A percentile compares a stretch with the other conserved stretches of the same genome.
phyloP scores from a whole-genome alignment of 495 filamentous ascomycete species.

The Halenospora varia region DNA sequence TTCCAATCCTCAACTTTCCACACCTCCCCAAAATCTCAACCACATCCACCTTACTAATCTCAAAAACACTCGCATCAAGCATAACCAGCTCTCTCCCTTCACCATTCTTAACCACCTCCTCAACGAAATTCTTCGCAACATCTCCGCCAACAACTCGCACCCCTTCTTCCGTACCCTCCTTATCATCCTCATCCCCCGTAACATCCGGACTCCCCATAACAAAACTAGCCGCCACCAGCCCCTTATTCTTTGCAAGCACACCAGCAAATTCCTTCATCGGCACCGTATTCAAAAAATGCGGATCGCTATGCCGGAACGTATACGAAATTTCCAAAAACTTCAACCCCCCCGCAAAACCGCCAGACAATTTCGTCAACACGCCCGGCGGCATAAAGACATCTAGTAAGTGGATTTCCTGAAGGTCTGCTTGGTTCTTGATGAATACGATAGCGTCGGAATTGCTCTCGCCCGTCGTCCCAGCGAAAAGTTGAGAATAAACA shows the following conservation, averaged over 20 bases:
- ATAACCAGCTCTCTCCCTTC: constrained; percentile 10
- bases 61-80: constrained; percentile 20
- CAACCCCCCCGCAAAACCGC: constrained; percentile 10
- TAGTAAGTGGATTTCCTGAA: constrained; percentile 36
- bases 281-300: constrained; percentile 28
- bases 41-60: constrained; percentile 5
- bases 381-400: constrained; percentile 34
- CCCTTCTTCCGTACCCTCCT: constrained; percentile 22
- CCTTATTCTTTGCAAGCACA: constrained; percentile 2
- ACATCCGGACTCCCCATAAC: constrained; percentile 5
- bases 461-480: constrained; percentile 29
- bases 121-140: constrained; percentile 1
- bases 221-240: constrained; percentile 9
- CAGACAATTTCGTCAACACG: constrained; percentile 23
- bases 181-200: constrained; percentile 19
- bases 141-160: constrained; percentile 4
- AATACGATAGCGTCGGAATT: constrained; percentile 31
- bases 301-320: constrained; percentile 32
- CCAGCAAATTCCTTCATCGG: constrained; percentile 3
- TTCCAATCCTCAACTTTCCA: constrained; percentile 8
- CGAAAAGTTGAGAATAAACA: constrained; percentile 34
- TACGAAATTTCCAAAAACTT: constrained; percentile 34
- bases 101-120: constrained; percentile 2
- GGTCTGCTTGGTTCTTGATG: constrained; percentile 17
- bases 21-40: constrained; percentile 5